Evolutionary conservation across 805 yeast species (phyloP).

Genomic region (Jamesozyma hellenica): DNA sequence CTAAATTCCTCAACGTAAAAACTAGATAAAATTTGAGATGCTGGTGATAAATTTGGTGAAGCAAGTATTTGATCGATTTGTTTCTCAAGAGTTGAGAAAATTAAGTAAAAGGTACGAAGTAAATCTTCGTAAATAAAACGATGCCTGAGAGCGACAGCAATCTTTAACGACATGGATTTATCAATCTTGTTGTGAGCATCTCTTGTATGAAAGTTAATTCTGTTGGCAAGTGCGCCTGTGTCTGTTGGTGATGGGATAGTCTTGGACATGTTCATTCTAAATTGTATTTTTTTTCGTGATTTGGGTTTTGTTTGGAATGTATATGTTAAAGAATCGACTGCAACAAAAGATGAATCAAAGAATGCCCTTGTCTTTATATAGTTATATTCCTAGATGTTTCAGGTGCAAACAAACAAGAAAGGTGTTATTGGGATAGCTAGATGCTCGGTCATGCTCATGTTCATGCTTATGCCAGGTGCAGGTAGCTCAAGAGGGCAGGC

Average conservation of each 20-base stretch:
- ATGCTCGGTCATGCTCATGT: too few species aligned
- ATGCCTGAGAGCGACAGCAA: slow-evolving; percentile 69
- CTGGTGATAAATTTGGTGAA: slow-evolving; percentile 23
- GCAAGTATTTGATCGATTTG: slow-evolving; percentile 37
- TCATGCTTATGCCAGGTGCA: too few species aligned
- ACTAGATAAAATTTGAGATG: slow-evolving; percentile 37
- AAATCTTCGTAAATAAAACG: slow-evolving; percentile 74
- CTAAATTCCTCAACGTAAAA: slow-evolving; percentile 67
- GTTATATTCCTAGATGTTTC: neutral
- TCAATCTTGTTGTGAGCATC: slow-evolving; percentile 58
- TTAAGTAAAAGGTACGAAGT: slow-evolving; percentile 60
- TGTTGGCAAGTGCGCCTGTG: slow-evolving; percentile 71
- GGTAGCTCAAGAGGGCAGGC: too few species aligned
- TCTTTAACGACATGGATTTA: slow-evolving; percentile 55
- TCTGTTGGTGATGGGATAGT: slow-evolving; percentile 66
- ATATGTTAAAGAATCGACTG: too few species aligned
- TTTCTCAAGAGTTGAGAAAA: slow-evolving; percentile 55
- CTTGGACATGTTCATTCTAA: neutral
- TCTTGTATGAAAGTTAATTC: slow-evolving; percentile 65
- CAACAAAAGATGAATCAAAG: neutral
- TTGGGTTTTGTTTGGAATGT: neutral
- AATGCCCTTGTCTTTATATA: neutral
- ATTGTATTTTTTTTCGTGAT: neutral
- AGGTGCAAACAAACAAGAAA: neutral
- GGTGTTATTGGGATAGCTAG: neutral